Conservation (phyloP, 2,329 filamentous ascomycete genomes). For the Pseudogymnoascus destructans region DNA sequence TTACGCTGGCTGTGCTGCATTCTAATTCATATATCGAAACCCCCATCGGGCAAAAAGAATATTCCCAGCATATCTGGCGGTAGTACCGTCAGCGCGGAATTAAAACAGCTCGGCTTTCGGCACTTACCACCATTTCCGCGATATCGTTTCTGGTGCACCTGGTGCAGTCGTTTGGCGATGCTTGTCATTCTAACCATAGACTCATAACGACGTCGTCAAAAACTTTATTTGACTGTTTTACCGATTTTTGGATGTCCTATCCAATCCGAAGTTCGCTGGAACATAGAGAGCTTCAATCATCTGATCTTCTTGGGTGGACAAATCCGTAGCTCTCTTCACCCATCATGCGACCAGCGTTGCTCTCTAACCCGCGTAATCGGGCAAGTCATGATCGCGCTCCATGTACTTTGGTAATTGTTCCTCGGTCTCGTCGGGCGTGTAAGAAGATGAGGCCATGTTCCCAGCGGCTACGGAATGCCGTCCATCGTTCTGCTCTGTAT, state of each 20-base stretch:
- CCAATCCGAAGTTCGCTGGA: not conserved
- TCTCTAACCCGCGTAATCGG: not conserved
- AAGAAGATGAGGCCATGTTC: not conserved
- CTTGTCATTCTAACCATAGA: not conserved
- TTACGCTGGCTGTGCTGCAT: not conserved
- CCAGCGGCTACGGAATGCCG: not conserved
- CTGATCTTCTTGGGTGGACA: not conserved
- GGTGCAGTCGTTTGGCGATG: not conserved
- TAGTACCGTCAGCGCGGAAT: not conserved
- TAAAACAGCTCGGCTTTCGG: not conserved
- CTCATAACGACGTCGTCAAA: not conserved
- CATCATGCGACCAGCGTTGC: not conserved
- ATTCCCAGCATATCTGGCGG: not conserved
- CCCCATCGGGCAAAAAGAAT: not conserved
- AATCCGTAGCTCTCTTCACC: not conserved
- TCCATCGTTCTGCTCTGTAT: not conserved
- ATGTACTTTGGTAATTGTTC: slow-evolving; percentile 1
- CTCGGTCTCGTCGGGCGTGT: not conserved
- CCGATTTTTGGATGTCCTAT: not conserved
- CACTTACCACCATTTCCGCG: not conserved
- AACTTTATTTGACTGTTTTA: not conserved
- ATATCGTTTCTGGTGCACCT: not conserved
- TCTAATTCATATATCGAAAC: not conserved
- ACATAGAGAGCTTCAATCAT: not conserved
- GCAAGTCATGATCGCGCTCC: not conserved